Evolutionary conservation across 2,329 filamentous ascomycete species (phyloP).

Genomic region (Aureobasidium namibiae): DNA sequence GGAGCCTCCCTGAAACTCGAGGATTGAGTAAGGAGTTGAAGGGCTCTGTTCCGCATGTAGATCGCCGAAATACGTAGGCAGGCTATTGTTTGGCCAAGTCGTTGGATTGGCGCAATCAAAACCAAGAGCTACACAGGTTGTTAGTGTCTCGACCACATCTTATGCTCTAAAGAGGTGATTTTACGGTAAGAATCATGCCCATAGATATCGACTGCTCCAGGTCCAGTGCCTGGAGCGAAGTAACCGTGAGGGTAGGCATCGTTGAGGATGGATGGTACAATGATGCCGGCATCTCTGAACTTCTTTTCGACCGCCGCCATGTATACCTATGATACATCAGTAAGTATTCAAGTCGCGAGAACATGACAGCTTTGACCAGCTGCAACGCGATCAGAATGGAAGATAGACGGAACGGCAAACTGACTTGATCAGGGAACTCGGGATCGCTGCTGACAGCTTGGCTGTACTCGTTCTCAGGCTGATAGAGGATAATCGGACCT

Average conservation of each 20-base stretch:
- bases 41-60: slow-evolving; percentile 55
- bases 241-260: slow-evolving; percentile 55
- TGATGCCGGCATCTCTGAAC: slow-evolving; percentile 50
- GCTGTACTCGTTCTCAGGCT: slow-evolving; percentile 60
- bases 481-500: slow-evolving; percentile 68
- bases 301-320: slow-evolving; percentile 64
- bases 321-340: slow-evolving; percentile 40
- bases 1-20: slow-evolving; percentile 45
- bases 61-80: slow-evolving; percentile 50
- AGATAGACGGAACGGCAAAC: background rate
- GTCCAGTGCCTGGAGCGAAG: slow-evolving; percentile 51
- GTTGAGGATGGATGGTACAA: slow-evolving; percentile 51
- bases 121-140: slow-evolving; percentile 35
- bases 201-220: slow-evolving; percentile 40
- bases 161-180: background rate
- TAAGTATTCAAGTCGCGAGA: background rate
- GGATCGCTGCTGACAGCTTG: slow-evolving; percentile 15
- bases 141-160: background rate
- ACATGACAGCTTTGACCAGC: too few species aligned
- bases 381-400: too few species aligned
- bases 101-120: slow-evolving; percentile 48
- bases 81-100: slow-evolving; percentile 48
- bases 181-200: slow-evolving; percentile 36
- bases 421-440: slow-evolving; percentile 50
- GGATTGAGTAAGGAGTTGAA: slow-evolving; percentile 55